Evolutionary conservation across 306 rosid genomes (phyloP), one percentile per base, ranked within the genome.

Genomic region (Glycine soja): DNA sequence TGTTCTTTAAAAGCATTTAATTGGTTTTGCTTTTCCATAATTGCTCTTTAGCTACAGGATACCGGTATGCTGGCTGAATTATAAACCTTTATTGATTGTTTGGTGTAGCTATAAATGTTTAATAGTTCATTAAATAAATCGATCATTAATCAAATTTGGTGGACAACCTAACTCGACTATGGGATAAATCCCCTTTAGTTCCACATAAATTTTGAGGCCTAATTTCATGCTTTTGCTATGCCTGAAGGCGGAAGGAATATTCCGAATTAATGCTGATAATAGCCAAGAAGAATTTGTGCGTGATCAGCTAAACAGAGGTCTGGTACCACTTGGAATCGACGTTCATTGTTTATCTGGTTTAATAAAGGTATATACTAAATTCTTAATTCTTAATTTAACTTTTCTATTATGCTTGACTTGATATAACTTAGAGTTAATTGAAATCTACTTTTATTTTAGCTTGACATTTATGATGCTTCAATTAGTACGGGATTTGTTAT

Each of bases 301-400:
- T 6, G 85, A 75, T 64, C 92, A 89, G 76, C 85, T 95, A 51
- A 93, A 95, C 86, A 85, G 81, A 70, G 99, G 99, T 12, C 74
- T 90, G 3, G 97, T 93, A n/a, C 99, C 97, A 8, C 86, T 66
- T 72, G 99, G 90, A 80, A 91, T 95, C 12, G 99, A 93, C 48
- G 97, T 95, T 87, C 97, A 95, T 70, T 93, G 99, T 81, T 87
- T 95, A 81, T 92, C 99, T 42, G 97, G 95, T 59, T 89, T 95
- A 83, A 93, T 93, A 30, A 95, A 93, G 99, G 97, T 95, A 85
- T 10, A 14, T 12, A 52, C 63, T 6, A 19, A 10, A 70, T 62
- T 48, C 30, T 6, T 19, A 19, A 19, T 18, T 80, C 71, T 78
- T 62, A 5, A 12, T 34, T 19, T 67, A 40, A 58, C 43, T 42